A percentile compares a stretch with the other conserved stretches of the same genome.
Conservation (phyloP, 1,284 basidiomycete species). For the Trichosporon sp. region DNA sequence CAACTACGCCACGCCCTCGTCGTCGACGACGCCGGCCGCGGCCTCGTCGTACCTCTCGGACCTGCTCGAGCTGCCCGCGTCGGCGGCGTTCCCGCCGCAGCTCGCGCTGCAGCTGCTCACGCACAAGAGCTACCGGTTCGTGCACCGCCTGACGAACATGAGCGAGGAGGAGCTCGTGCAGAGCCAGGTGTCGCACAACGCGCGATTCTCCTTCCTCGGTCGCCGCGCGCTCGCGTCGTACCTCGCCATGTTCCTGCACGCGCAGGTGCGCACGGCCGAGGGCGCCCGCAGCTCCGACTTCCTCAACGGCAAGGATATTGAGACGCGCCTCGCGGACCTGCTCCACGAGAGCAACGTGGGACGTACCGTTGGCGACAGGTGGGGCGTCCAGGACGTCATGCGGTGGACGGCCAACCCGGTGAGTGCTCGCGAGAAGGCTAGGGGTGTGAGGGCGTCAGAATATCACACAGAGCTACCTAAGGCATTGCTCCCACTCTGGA, state of each 20-base stretch:
- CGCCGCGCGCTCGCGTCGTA: slow-evolving; percentile 43
- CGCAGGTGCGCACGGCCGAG: slow-evolving; percentile 15
- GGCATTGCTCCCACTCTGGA: no score
- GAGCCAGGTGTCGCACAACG: slow-evolving; percentile 35
- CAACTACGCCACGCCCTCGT: background rate
- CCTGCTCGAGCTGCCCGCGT: slow-evolving; percentile 37
- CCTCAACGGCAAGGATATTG: slow-evolving; percentile 19
- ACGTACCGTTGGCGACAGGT: slow-evolving; percentile 34
- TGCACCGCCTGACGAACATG: slow-evolving; percentile 30
- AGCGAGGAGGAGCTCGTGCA: slow-evolving; percentile 15
- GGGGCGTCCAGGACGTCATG: slow-evolving; percentile 41
- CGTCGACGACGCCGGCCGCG: slow-evolving; percentile 14
- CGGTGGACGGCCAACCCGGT: slow-evolving; percentile 45
- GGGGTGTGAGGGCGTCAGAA: background rate
- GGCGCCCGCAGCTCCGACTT: slow-evolving; percentile 8
- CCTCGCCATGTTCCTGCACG: slow-evolving; percentile 44
- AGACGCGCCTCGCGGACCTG: slow-evolving; percentile 36
- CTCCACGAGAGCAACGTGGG: slow-evolving; percentile 41
- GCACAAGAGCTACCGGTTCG: slow-evolving; percentile 47
- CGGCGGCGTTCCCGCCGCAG: slow-evolving; percentile 37
- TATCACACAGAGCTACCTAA: no score
- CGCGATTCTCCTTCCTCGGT: slow-evolving; percentile 43
- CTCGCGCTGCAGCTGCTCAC: slow-evolving; percentile 48
- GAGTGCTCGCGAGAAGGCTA: slow-evolving; percentile 17
- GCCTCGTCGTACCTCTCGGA: slow-evolving; percentile 41